Conservation (phyloP, 2,329 filamentous ascomycete species). For the Pseudopyricularia cyperi region DNA sequence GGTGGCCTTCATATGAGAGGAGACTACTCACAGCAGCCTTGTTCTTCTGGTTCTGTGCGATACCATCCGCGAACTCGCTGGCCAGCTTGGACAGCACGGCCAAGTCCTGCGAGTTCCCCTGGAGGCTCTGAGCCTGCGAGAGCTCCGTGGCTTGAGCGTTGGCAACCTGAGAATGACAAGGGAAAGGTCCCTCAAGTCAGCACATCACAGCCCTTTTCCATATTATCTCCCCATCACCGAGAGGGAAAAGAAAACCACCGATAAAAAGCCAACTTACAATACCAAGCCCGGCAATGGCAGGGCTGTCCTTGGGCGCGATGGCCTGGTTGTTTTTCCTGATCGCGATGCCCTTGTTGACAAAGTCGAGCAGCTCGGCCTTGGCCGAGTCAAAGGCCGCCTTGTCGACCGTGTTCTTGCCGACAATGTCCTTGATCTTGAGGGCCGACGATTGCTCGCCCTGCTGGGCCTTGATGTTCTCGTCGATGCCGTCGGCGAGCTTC, state of each 20-base stretch:
- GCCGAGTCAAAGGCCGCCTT: not conserved
- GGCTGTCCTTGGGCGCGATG: not conserved
- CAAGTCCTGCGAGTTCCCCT: not conserved
- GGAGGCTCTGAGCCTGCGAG: not conserved
- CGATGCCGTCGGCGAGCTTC: not conserved
- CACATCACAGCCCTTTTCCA: too few relatives aligned
- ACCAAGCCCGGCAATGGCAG: not conserved
- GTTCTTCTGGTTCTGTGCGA: not conserved
- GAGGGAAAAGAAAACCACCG: too few relatives aligned
- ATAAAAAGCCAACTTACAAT: not conserved
- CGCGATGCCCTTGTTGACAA: not conserved
- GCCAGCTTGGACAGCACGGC: not conserved
- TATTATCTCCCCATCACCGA: too few relatives aligned
- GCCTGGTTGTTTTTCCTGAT: not conserved
- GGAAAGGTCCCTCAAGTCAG: not conserved
- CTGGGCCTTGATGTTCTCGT: not conserved
- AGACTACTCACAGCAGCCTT: not conserved
- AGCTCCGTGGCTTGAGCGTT: not conserved
- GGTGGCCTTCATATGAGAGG: too few relatives aligned
- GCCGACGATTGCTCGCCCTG: not conserved
- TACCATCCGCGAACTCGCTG: not conserved
- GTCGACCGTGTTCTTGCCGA: not conserved
- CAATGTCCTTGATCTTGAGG: not conserved
- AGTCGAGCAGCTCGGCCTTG: not conserved
- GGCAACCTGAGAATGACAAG: not conserved